Base-by-base conservation (phyloP, 805 yeast genomes). In the Diddensiella santjacobensis region DNA sequence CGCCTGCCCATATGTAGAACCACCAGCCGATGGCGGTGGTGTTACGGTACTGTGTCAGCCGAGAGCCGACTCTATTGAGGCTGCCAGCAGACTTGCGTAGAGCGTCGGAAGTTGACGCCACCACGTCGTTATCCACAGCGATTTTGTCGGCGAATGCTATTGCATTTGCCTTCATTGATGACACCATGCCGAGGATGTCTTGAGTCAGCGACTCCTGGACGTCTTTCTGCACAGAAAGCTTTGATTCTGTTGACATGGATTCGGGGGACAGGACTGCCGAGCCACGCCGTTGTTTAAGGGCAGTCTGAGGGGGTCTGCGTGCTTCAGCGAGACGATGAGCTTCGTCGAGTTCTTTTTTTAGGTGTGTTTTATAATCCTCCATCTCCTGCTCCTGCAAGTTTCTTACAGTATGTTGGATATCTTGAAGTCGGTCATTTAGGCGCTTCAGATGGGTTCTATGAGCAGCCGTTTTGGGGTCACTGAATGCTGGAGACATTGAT, bases 131-230 rank as follows among this genome's bases (percentile, higher is more conserved):
- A 50, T 71, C 74, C 18, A 56, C 46, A 22, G 61, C 61, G n/a
- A 71, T 57, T 56, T 70, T 68, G 59, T 72, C 49, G 58, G 61
- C 53, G 70, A 77, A 69, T 4, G 59, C 56, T 24, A 69, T 53
- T 1, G 83, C 83, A 17, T 79, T 74, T 22, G 63, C 60, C 52
- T 74, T 77, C 53, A 80, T 70, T 4, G 68, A 63, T 4, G 70
- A 57, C 0, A 81, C 80, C 63, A 80, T 70, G 17, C 67, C 72
- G 2, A 73, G 59, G 42, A 80, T 65, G 36, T 80, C 83, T 23
- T 61, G 62, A 26, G 79, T 58, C 13, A 80, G 63, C 33, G 74
- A 75, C 31, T 74, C 74, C 59, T 80, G 84, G 22, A 56, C 48
- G 24, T 52, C 51, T 20, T 57, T 55, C 45, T 64, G 59, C 10